Percentiles rank a stretch among this genome's conserved stretches.
Conservation (phyloP, 78 protist genomes). For the Neovahlkampfia damariscottae region DNA sequence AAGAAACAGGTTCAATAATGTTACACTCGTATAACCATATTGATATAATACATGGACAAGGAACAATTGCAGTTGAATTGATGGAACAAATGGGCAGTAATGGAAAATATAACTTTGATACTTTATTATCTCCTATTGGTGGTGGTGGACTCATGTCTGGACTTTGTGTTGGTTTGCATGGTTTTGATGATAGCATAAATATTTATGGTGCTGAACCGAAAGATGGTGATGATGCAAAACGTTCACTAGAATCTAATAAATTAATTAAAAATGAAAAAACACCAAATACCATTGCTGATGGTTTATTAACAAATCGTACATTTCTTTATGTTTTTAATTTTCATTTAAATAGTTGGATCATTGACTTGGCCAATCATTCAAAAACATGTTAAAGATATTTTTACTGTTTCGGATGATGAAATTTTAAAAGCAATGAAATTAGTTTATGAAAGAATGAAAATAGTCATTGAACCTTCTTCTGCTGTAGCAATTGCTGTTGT, state of each 20-base stretch:
- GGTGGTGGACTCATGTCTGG: slow-evolving; percentile 74
- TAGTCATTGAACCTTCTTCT: slow-evolving; percentile 64
- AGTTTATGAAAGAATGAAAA: slow-evolving; percentile 67
- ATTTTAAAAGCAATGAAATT: slow-evolving; percentile 53
- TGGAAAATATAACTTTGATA: slow-evolving; percentile 54
- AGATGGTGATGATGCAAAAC: slow-evolving; percentile 51
- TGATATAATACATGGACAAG: slow-evolving; percentile 66
- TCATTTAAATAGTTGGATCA: neutral
- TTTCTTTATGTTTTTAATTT: neutral
- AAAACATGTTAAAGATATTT: slow-evolving; percentile 6
- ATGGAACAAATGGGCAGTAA: slow-evolving; percentile 19
- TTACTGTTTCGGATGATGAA: slow-evolving; percentile 49
- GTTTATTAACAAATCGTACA: slow-evolving; percentile 27
- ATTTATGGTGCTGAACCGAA: slow-evolving; percentile 68
- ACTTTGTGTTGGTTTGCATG: slow-evolving; percentile 21
- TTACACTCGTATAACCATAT: slow-evolving; percentile 59
- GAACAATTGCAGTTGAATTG: slow-evolving; percentile 61
- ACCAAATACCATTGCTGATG: slow-evolving; percentile 64
- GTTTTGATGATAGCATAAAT: slow-evolving; percentile 12
- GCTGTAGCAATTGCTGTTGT: slow-evolving; percentile 48
- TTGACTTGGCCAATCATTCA: neutral
- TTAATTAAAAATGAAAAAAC: neutral
- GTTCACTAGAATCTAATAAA: neutral
- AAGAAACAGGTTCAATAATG: slow-evolving; percentile 19
- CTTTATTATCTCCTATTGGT: slow-evolving; percentile 57